These are phyloP conservation scores for Diplocarpon mali DNA, from an alignment of 2,329 filamentous ascomycete genomes.

Conservation along the genomic window DNA sequence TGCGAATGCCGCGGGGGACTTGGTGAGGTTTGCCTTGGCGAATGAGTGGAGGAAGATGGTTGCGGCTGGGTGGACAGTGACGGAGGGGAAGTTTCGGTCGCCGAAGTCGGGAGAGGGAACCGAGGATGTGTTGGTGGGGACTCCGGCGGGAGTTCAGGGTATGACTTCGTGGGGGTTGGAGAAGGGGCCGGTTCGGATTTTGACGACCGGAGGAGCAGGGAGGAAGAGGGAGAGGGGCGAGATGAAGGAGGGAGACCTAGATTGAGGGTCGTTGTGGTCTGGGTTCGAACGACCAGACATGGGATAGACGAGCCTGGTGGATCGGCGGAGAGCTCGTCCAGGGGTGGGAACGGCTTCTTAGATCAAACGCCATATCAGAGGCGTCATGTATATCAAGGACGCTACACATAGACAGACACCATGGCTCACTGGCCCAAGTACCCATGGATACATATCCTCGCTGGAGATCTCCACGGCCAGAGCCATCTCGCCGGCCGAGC, in stretches of 20 bases:
- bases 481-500: no score
- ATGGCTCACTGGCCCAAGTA: no score
- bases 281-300: background rate
- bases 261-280: background rate
- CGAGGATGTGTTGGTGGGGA: background rate
- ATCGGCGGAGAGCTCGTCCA: background rate
- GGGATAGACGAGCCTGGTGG: background rate
- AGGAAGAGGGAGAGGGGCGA: conserved; percentile 13
- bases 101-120: conserved; percentile 6
- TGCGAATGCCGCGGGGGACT: conserved; percentile 75
- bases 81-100: conserved; percentile 32
- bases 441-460: no score
- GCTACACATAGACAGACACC: no score
- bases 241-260: conserved; percentile 10
- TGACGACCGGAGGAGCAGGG: conserved; percentile 4
- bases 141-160: background rate
- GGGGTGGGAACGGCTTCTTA: no score
- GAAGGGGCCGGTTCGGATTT: conserved; percentile 3
- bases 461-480: no score
- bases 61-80: conserved; percentile 54
- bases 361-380: no score
- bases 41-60: conserved; percentile 60
- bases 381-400: no score
- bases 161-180: background rate
- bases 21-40: conserved; percentile 62